Conservation (phyloP, 192 early-diverging fungal genomes). For the Coemansia sp. region DNA sequence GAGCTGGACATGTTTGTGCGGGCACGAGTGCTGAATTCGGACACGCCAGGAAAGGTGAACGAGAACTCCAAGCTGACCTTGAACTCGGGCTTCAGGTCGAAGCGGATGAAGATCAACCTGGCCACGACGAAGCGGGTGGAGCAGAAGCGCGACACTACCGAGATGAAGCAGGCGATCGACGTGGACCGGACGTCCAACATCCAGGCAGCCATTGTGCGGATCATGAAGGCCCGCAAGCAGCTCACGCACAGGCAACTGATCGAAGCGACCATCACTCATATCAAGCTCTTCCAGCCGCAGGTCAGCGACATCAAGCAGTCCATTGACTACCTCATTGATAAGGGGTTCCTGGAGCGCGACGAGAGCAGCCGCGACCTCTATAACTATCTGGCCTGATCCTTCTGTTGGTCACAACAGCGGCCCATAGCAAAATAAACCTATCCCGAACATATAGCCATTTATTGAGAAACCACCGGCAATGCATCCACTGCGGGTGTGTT, state of each 20-base stretch:
- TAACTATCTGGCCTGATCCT: slow-evolving; percentile 76
- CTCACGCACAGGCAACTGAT: slow-evolving; percentile 81
- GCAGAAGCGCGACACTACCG: slow-evolving; percentile 83
- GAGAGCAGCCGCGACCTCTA: slow-evolving; percentile 78
- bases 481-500: no score
- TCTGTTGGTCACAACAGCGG: no score
- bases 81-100: slow-evolving; percentile 79
- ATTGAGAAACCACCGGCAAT: no score
- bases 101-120: slow-evolving; percentile 84
- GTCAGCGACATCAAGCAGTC: slow-evolving; percentile 92
- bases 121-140: slow-evolving; percentile 81
- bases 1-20: slow-evolving; percentile 76
- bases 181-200: slow-evolving; percentile 89
- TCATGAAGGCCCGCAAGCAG: slow-evolving; percentile 97
- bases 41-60: slow-evolving; percentile 7
- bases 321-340: slow-evolving; percentile 90
- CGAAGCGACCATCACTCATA: slow-evolving; percentile 82
- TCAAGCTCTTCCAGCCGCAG: slow-evolving; percentile 85
- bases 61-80: slow-evolving; percentile 56
- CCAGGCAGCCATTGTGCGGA: slow-evolving; percentile 98
- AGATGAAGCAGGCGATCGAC: slow-evolving; percentile 88
- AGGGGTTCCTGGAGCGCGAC: slow-evolving; percentile 86
- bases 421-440: no score
- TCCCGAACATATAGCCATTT: no score
- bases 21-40: slow-evolving; percentile 63